Evolutionary conservation across 345 rosid species (phyloP), one percentile per base, ranked within the genome.

Genomic region (Syzygium grande): DNA sequence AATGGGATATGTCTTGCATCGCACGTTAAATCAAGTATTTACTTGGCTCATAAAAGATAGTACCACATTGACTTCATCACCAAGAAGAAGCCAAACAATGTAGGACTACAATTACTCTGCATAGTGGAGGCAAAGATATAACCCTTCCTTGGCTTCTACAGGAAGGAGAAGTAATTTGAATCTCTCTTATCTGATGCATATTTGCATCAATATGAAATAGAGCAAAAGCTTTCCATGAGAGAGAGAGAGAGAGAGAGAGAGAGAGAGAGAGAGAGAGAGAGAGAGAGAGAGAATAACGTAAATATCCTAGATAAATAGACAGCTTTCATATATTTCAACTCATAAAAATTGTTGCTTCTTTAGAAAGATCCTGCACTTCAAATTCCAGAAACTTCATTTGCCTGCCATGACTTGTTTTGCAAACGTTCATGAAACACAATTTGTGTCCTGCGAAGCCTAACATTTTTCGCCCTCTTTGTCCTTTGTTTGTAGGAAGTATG

Each of bases 401-500:
- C 15, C 27, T 73, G 38, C 73, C 38, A 61, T 61, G 38, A 61
- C 83, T 73, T 19, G 83, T 73, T 73, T 73, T 73, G 83, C 83
- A 38, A 38, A 21, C 9, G 83, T 73, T 73, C 83, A 38, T 38
- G 83, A 73, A 49, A 38, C 46, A 8, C 22, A 9, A 73, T 73
- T 25, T 2, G 27, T 4, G 78, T 73, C 46, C 79, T 73, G 80
- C 27, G 13, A 9, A 73, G 49, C 83, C 21, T 19, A 19, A 73
- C 25, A 38, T 25, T 11, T 9, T 22, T 29, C 53, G 55, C 30
- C 19, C 59, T 85, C 22, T 86, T 59, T 63, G 52, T 87, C 52
- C 65, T 22, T 85, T 90, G 87, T 22, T 85, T 90, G 87, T 86
- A 97, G 99, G 88, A 97, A 97, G 90, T 97, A 94, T 34, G 99